Percentiles rank a stretch among this genome's conserved stretches.
Conservation (phyloP, 352 stramenopile genomes). For the Phytophthora cajani region DNA sequence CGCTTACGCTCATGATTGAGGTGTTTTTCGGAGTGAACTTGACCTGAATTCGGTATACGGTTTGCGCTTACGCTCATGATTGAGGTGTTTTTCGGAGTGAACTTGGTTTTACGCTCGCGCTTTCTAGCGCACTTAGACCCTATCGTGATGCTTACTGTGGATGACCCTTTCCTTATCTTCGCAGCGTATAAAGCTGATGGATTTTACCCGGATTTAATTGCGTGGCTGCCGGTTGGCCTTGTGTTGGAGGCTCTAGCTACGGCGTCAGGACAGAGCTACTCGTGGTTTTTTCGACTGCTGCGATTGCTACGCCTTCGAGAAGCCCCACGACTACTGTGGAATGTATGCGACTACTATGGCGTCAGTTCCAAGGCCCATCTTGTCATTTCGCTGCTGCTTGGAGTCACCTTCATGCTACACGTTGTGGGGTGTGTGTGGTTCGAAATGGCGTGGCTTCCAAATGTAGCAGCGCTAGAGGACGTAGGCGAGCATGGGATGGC, state of each 20-base stretch:
- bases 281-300: slow-evolving; percentile 52
- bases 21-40: slow-evolving; percentile 63
- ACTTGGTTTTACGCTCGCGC: slow-evolving; percentile 58
- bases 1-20: slow-evolving; percentile 47
- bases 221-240: slow-evolving; percentile 53
- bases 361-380: slow-evolving; percentile 70
- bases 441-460: slow-evolving; percentile 53
- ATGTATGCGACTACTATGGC: slow-evolving; percentile 63
- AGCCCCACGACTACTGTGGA: slow-evolving; percentile 46
- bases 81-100: slow-evolving; percentile 60
- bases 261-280: slow-evolving; percentile 28
- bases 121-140: slow-evolving; percentile 69
- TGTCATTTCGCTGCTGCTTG: slow-evolving; percentile 54
- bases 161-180: slow-evolving; percentile 67
- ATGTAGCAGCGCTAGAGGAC: not conserved
- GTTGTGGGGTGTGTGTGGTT: slow-evolving; percentile 78
- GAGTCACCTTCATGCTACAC: slow-evolving; percentile 63
- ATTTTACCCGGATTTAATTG: slow-evolving; percentile 62
- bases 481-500: not conserved
- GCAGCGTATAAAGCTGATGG: slow-evolving; percentile 58
- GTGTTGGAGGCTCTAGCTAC: slow-evolving; percentile 50
- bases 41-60: slow-evolving; percentile 32
- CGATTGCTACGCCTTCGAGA: slow-evolving; percentile 59
- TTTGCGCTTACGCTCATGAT: slow-evolving; percentile 46
- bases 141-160: slow-evolving; percentile 61